These are phyloP conservation scores for Clitopilus passeckerianus DNA, from an alignment of 768 basidiomycete genomes.

Conservation along the genomic window DNA sequence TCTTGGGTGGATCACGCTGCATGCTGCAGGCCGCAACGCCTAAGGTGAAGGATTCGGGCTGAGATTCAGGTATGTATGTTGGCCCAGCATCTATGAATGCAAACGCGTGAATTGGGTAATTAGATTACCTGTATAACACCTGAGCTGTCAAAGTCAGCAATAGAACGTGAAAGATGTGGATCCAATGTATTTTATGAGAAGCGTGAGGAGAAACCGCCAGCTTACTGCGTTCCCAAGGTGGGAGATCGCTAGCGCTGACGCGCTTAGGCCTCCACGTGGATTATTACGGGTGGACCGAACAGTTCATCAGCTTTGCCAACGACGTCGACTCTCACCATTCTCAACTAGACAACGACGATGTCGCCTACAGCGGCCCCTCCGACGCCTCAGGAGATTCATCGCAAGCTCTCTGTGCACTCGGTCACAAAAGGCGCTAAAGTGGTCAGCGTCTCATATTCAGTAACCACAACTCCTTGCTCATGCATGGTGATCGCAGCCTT, in stretches of 20 bases:
- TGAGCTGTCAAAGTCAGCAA: no score
- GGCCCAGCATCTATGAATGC: no score
- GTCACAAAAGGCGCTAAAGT: conserved; percentile 43
- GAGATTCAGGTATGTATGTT: no score
- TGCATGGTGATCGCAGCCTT: conserved; percentile 12
- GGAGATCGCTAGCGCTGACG: not conserved
- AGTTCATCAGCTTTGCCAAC: not conserved
- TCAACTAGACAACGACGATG: conserved; percentile 17
- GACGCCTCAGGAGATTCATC: conserved; percentile 79
- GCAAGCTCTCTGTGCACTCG: conserved; percentile 79
- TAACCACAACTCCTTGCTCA: conserved; percentile 6
- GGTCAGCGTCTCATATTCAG: conserved; percentile 22
- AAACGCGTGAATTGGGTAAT: no score
- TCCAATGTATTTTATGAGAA: no score
- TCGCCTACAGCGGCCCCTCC: conserved; percentile 56
- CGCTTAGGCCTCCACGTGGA: not conserved
- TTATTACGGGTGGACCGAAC: not conserved
- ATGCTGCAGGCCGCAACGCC: no score
- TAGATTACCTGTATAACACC: no score
- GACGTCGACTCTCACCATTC: not conserved
- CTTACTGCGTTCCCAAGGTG: not conserved
- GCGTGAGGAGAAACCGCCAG: not conserved
- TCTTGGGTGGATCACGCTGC: no score
- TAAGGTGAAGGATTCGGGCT: no score
- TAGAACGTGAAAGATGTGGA: no score